Conservation (phyloP, 2,329 filamentous ascomycete genomes). For the Trichoderma gracile region DNA sequence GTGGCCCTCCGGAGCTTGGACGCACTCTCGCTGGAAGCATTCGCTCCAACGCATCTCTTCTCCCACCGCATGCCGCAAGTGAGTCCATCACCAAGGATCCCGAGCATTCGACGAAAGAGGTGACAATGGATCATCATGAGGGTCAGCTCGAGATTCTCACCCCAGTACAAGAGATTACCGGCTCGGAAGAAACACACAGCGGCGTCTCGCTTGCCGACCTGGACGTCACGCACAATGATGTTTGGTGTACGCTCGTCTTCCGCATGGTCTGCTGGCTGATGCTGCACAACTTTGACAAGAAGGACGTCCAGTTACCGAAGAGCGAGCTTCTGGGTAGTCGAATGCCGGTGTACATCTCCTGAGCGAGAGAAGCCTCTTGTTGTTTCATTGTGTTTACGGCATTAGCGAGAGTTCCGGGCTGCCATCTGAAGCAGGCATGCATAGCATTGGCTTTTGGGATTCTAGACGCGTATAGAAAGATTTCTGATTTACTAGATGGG, state of each 20-base stretch:
- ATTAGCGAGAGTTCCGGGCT: neutral
- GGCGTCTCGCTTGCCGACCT: constrained; percentile 30
- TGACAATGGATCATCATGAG: neutral
- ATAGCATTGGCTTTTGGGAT: neutral
- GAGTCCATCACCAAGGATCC: neutral
- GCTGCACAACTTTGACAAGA: constrained; percentile 58
- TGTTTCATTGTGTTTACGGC: no score
- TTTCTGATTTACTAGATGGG: neutral
- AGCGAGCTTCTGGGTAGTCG: constrained; percentile 56
- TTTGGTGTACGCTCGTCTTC: constrained; percentile 59
- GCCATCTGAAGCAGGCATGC: neutral
- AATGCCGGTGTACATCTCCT: constrained; percentile 56
- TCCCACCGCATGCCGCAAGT: neutral
- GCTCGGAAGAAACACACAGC: neutral
- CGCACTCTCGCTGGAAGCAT: constrained; percentile 15
- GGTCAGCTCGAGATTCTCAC: neutral
- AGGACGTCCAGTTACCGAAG: constrained; percentile 54
- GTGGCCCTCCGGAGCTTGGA: constrained; percentile 30
- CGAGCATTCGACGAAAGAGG: constrained; percentile 12
- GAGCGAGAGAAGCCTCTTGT: constrained; percentile 9
- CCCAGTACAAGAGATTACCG: neutral
- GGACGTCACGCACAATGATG: constrained; percentile 41
- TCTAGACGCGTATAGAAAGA: neutral
- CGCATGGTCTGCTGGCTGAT: constrained; percentile 61
- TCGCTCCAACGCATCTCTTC: constrained; percentile 21